Percentiles rank a stretch among this genome's conserved stretches.
These are phyloP conservation scores for Tanacetum coccineum DNA, from an alignment of 129 eudicot species.

Conservation along the genomic window DNA sequence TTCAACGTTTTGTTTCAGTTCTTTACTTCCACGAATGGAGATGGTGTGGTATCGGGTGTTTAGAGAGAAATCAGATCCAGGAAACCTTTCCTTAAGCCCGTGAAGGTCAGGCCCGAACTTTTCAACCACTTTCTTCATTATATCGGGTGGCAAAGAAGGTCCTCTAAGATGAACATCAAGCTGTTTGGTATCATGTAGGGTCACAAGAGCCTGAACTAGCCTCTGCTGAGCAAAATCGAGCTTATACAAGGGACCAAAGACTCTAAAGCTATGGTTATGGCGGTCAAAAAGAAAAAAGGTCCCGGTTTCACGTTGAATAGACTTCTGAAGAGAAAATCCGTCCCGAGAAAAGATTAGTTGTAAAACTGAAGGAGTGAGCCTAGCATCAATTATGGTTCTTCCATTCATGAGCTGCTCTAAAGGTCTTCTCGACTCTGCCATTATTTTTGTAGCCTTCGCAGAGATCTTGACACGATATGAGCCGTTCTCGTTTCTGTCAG, in stretches of 20 bases:
- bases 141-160: constrained; percentile 58
- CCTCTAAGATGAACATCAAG: constrained; percentile 79
- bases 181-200: constrained; percentile 64
- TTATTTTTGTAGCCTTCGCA: too few species aligned
- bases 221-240: constrained; percentile 46
- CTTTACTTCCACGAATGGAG: constrained; percentile 56
- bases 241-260: constrained; percentile 61
- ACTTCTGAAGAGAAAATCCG: constrained; percentile 50
- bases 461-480: too few species aligned
- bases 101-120: constrained; percentile 68
- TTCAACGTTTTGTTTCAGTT: constrained; percentile 62
- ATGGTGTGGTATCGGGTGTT: constrained; percentile 68
- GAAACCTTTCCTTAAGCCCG: constrained; percentile 60
- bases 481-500: too few species aligned
- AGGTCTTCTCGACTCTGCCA: too few species aligned
- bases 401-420: too few species aligned
- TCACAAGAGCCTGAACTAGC: constrained; percentile 52
- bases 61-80: constrained; percentile 57
- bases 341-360: constrained; percentile 48
- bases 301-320: constrained; percentile 67
- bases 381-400: too few species aligned
- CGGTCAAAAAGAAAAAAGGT: constrained; percentile 55
- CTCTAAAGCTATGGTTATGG: constrained; percentile 44
- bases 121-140: constrained; percentile 82
- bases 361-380: too few species aligned